Evolutionary conservation across 140 eudicot genomes (phyloP), one percentile per base, ranked within the genome.

Genomic region (Cichorium intybus): DNA sequence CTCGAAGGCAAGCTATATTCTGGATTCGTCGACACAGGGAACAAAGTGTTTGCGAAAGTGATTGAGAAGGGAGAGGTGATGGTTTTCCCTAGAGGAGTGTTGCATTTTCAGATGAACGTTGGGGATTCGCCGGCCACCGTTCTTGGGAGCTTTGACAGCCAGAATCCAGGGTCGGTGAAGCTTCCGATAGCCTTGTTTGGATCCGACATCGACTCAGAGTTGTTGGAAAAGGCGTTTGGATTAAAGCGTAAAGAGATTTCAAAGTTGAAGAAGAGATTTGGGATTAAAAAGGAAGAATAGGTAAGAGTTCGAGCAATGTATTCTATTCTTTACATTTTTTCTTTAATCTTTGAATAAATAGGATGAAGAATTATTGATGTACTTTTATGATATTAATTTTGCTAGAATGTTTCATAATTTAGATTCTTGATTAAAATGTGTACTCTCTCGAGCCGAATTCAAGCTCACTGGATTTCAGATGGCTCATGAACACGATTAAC

Each of bases 101-200:
- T 88, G 85, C 96, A 88, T 80, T 88, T 88, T 66, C 94, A 88
- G 48, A 88, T 88, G 96, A 88, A 88, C 20, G 84, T 88, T 8
- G 96, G 94, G 24, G 65, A 82, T 14, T 68, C 82, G 3, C 56
- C 35, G 11, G 96, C 94, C 2, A 72, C 94, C 1, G 53, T 88
- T 37, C 35, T 82, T 8, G 96, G 94, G 56, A 82, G 90, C 46
- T 88, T 85, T 20, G 82, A 88, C 56, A 88, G 96, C 71, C 96
- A 88, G 76, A 88, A 85, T 39, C 96, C 96, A 2, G 96, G 94
- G 21, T 64, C 70, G 45, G 67, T 76, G 68, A 88, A 79, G 46
- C 83, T 88, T 46, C 96, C 96, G 7, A 26, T 70, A 6, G 80
- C 85, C 6, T 61, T 88, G 71, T 88, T 88, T 35, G 96, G 94